phyloP scores from a whole-genome alignment of 495 filamentous ascomycete genomes.

The Astrocystis sublimbata region DNA sequence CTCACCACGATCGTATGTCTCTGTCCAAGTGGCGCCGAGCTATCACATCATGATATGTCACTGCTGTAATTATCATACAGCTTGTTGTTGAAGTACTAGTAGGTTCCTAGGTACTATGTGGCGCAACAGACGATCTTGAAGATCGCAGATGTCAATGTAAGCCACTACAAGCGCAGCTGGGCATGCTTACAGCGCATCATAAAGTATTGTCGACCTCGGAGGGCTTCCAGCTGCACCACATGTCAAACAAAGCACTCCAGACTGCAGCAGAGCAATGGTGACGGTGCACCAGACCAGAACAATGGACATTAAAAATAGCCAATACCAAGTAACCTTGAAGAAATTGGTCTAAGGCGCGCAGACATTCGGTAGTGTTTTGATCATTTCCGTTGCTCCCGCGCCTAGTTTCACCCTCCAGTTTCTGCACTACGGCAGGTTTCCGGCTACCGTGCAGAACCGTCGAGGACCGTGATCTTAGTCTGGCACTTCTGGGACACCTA shows the following conservation, averaged over 20 bases:
- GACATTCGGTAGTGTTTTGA: neutral
- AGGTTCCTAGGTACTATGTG: too few species aligned
- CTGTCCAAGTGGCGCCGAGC: neutral
- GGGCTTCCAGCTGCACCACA: too few species aligned
- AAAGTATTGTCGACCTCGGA: neutral
- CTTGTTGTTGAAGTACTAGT: too few species aligned
- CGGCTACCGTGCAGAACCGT: too few species aligned
- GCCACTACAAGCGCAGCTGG: neutral
- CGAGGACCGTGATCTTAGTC: too few species aligned
- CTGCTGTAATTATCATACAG: neutral
- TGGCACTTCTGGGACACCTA: too few species aligned
- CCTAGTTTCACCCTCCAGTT: neutral
- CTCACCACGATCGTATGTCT: neutral
- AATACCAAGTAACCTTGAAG: neutral
- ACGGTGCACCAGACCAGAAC: neutral
- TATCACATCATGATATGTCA: neutral
- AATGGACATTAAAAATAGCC: neutral
- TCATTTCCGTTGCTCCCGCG: slow-evolving; percentile 7
- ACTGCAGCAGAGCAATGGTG: neutral
- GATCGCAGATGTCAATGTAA: neutral
- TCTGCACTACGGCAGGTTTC: too few species aligned
- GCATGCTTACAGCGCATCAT: too few species aligned
- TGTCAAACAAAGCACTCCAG: neutral
- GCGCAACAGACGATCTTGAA: neutral
- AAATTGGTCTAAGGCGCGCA: neutral